Evolutionary conservation across 306 rosid species (phyloP).

Genomic region (Chamaecrista fasciculata): DNA sequence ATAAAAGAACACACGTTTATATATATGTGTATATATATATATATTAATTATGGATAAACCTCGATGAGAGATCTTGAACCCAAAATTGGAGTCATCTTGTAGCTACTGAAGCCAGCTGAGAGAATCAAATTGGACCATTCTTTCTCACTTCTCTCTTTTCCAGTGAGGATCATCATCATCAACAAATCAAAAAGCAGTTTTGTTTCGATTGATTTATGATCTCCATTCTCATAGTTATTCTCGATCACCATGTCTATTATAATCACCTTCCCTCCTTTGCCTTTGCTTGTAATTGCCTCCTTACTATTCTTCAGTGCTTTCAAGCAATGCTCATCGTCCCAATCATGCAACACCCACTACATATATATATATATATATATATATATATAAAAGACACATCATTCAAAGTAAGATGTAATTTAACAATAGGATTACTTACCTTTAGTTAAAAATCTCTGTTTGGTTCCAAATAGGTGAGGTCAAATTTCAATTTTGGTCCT

Average conservation of each 20-base stretch:
- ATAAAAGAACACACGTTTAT: too few species aligned
- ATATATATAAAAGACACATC: too few species aligned
- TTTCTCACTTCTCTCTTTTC: conserved; percentile 38
- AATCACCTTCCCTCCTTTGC: conserved; percentile 30
- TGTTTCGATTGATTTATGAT: conserved; percentile 25
- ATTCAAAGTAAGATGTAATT: background rate
- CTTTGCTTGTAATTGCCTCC: conserved; percentile 37
- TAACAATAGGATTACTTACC: too few species aligned
- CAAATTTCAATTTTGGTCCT: too few species aligned
- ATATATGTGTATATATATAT: too few species aligned
- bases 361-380: too few species aligned
- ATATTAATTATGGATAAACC: background rate
- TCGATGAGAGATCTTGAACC: conserved; percentile 42
- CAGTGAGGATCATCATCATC: conserved; percentile 23
- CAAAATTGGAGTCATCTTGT: conserved; percentile 30
- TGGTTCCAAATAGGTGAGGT: too few species aligned
- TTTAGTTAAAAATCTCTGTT: too few species aligned
- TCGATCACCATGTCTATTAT: conserved; percentile 37
- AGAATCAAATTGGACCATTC: conserved; percentile 34
- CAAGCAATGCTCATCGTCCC: conserved; percentile 48
- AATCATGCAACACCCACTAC: conserved; percentile 48
- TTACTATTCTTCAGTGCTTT: conserved; percentile 45
- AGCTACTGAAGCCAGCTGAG: conserved; percentile 38
- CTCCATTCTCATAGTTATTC: conserved; percentile 14
- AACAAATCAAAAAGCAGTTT: conserved; percentile 29